phyloP scores from a whole-genome alignment of 2,329 filamentous ascomycete species.

The Dactylellina haptotyla region DNA sequence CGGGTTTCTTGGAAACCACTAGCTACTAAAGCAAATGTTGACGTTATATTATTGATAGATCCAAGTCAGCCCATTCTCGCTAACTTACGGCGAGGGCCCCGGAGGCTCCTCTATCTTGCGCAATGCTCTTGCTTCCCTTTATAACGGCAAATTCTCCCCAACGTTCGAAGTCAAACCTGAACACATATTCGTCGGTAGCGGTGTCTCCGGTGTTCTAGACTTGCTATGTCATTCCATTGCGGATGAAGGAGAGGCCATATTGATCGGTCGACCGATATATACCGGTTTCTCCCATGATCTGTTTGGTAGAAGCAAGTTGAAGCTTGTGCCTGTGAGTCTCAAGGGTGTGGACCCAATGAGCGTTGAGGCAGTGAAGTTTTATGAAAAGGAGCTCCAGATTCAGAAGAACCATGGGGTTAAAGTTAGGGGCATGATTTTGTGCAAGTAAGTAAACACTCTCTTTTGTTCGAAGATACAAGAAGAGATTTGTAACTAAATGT shows the following conservation, averaged over 20 bases:
- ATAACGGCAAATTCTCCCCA: slow-evolving; percentile 54
- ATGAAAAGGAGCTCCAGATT: slow-evolving; percentile 63
- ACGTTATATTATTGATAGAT: no score
- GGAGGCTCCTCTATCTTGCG: slow-evolving; percentile 47
- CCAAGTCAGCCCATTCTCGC: slow-evolving; percentile 25
- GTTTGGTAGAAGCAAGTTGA: slow-evolving; percentile 42
- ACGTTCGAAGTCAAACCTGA: slow-evolving; percentile 45
- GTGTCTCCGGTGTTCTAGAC: slow-evolving; percentile 51
- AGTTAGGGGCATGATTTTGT: slow-evolving; percentile 66
- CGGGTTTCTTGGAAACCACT: neutral
- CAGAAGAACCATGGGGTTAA: slow-evolving; percentile 61
- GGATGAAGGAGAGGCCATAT: slow-evolving; percentile 55
- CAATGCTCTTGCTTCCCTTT: slow-evolving; percentile 45
- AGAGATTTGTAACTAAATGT: slow-evolving; percentile 57
- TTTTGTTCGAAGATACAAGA: slow-evolving; percentile 57
- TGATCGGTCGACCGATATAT: slow-evolving; percentile 55
- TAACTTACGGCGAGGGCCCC: slow-evolving; percentile 54
- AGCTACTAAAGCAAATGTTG: no score
- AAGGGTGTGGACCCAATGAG: slow-evolving; percentile 64
- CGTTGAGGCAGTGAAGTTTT: slow-evolving; percentile 62
- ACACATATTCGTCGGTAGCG: slow-evolving; percentile 47
- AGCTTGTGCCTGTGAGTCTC: slow-evolving; percentile 64
- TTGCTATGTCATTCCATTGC: slow-evolving; percentile 50
- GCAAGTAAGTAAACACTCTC: slow-evolving; percentile 57
- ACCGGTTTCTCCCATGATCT: slow-evolving; percentile 51